Evolutionary conservation across 2,329 filamentous ascomycete genomes (phyloP).

Genomic region (Coniochaeta hoffmannii): DNA sequence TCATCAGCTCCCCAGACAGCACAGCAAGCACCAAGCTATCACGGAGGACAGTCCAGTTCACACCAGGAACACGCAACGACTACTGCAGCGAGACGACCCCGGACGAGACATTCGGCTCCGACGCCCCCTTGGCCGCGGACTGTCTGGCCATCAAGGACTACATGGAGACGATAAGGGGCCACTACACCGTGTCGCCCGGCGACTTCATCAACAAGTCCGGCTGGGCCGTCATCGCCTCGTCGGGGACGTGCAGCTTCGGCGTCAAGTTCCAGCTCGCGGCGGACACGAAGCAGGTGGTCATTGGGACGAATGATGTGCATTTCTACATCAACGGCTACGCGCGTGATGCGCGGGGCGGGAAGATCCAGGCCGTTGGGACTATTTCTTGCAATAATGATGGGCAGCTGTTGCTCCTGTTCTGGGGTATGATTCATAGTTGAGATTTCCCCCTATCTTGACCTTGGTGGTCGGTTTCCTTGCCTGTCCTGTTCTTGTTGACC

Average conservation of each 20-base stretch:
- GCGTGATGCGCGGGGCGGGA: slow-evolving; percentile 3
- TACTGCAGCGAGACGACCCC: slow-evolving; percentile 4
- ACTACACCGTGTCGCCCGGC: slow-evolving; percentile 1
- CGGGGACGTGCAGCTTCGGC: slow-evolving; percentile 5
- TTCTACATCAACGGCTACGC: slow-evolving; percentile 5
- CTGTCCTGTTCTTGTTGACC: background rate
- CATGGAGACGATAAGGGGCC: background rate
- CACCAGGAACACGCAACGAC: background rate
- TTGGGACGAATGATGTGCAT: slow-evolving; percentile 6
- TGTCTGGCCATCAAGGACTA: slow-evolving; percentile 1
- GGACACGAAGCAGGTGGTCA: slow-evolving; percentile 1
- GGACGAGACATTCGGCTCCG: background rate
- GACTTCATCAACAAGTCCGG: slow-evolving; percentile 1
- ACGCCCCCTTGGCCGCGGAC: slow-evolving; percentile 5
- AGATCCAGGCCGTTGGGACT: background rate
- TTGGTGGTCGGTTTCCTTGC: background rate
- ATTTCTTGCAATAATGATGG: slow-evolving; percentile 1
- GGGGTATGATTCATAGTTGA: slow-evolving; percentile 1
- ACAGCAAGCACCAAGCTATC: background rate
- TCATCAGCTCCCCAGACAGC: background rate
- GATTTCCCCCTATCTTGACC: background rate
- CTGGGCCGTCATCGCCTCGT: slow-evolving; percentile 3
- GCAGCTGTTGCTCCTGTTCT: background rate
- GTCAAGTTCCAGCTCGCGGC: slow-evolving; percentile 3
- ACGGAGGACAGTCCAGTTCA: background rate